Conservation (phyloP, 768 basidiomycete genomes). For the Fomitopsis pulvina region DNA sequence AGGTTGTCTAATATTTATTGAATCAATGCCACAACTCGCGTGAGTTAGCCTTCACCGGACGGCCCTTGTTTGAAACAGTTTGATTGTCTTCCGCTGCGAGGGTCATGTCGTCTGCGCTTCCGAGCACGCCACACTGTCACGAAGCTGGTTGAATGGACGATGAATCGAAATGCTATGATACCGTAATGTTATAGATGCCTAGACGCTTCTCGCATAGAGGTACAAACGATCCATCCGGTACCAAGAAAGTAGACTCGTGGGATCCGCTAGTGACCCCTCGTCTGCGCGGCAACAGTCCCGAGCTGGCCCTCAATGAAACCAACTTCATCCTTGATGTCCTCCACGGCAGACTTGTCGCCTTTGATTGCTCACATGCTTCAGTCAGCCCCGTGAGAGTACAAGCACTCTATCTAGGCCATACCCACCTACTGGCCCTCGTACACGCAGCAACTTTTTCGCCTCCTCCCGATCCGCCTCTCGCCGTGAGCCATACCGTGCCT, state of each 20-base stretch:
- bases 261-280: constrained; percentile 2
- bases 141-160: no score
- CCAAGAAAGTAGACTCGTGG: no score
- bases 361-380: background rate
- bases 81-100: no score
- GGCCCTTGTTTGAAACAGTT: no score
- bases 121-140: no score
- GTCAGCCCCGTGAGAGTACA: background rate
- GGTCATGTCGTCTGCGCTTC: no score
- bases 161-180: no score
- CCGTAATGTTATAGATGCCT: background rate
- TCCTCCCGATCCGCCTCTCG: constrained; percentile 1
- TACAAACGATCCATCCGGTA: no score
- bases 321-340: constrained; percentile 4
- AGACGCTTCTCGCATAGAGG: background rate
- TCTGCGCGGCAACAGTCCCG: constrained; percentile 1
- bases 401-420: background rate
- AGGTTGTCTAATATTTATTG: no score
- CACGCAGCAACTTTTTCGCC: constrained; percentile 1
- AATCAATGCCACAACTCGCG: no score
- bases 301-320: constrained; percentile 1
- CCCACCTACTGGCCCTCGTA: background rate
- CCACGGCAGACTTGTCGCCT: background rate
- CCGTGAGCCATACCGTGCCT: background rate
- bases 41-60: no score